Conservation (phyloP, 78 protist species). For the Reticulomyxa filosa region DNA sequence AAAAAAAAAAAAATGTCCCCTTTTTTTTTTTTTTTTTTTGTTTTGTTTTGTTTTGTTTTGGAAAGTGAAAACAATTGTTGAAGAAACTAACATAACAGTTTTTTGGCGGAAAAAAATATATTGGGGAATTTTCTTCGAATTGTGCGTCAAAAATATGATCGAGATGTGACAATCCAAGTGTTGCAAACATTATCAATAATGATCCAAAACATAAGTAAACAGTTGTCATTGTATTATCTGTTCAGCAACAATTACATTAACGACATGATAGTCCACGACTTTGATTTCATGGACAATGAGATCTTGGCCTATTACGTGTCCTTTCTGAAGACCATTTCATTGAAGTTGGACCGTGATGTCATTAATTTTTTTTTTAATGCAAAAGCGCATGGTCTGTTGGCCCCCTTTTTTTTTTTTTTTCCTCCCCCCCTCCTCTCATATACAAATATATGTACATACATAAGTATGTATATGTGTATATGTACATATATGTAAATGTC, state of each 20-base stretch:
- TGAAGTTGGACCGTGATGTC: constrained; percentile 36
- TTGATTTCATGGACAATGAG: constrained; percentile 56
- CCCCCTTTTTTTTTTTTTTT: too few species aligned
- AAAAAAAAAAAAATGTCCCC: too few species aligned
- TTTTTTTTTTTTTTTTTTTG: too few species aligned
- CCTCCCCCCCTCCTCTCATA: background rate
- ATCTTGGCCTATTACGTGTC: constrained; percentile 58
- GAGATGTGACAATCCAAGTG: background rate
- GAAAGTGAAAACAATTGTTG: too few species aligned
- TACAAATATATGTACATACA: background rate
- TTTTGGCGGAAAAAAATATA: constrained; percentile 43
- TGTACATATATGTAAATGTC: background rate
- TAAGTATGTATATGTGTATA: background rate
- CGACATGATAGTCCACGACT: constrained; percentile 41
- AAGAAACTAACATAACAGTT: too few species aligned
- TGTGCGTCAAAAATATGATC: constrained; percentile 21
- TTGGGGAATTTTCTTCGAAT: constrained; percentile 18
- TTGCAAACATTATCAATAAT: constrained; percentile 25
- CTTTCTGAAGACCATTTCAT: constrained; percentile 56
- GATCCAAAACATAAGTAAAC: constrained; percentile 39
- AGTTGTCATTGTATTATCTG: constrained; percentile 13
- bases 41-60: too few species aligned
- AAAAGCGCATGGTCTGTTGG: too few species aligned
- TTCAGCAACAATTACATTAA: constrained; percentile 61
- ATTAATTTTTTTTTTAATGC: constrained; percentile 60